Conservation (phyloP, 1,139 yeast genomes). For the Saccharomyces hybrid region DNA sequence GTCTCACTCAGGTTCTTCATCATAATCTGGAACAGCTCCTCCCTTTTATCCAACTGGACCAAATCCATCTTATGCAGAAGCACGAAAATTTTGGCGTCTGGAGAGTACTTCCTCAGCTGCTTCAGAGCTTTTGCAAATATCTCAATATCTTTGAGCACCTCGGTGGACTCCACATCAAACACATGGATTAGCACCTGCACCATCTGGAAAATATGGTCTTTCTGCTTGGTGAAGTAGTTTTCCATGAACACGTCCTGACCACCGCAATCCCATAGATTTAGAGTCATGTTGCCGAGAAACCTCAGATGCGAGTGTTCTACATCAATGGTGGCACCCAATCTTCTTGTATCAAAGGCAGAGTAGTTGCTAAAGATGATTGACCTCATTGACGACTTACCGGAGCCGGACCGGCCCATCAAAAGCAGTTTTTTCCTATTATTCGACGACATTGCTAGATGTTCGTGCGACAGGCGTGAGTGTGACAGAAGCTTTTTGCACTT, state of each 20-base stretch:
- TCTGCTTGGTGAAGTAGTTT: constrained; percentile 77
- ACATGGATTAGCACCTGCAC: constrained; percentile 97
- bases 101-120: constrained; percentile 76
- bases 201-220: constrained; percentile 89
- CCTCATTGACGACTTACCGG: constrained; percentile 96
- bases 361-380: constrained; percentile 91
- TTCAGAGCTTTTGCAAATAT: constrained; percentile 80
- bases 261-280: constrained; percentile 97
- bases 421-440: constrained; percentile 30
- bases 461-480: neutral
- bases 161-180: constrained; percentile 90
- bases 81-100: constrained; percentile 87
- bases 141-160: constrained; percentile 87
- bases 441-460: neutral
- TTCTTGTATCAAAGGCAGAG: constrained; percentile 91
- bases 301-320: constrained; percentile 94
- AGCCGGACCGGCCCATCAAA: constrained; percentile 83
- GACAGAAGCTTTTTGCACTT: neutral
- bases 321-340: constrained; percentile 95
- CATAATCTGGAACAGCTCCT: constrained; percentile 75
- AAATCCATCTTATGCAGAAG: constrained; percentile 93
- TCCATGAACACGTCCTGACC: constrained; percentile 97
- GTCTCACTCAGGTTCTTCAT: constrained; percentile 75
- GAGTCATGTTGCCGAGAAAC: constrained; percentile 89
- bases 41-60: constrained; percentile 80